Percentiles rank a stretch among this genome's conserved stretches.
These are phyloP conservation scores for Cenchrus americanus DNA, from an alignment of 176 grass and related monocot species.

Conservation along the genomic window DNA sequence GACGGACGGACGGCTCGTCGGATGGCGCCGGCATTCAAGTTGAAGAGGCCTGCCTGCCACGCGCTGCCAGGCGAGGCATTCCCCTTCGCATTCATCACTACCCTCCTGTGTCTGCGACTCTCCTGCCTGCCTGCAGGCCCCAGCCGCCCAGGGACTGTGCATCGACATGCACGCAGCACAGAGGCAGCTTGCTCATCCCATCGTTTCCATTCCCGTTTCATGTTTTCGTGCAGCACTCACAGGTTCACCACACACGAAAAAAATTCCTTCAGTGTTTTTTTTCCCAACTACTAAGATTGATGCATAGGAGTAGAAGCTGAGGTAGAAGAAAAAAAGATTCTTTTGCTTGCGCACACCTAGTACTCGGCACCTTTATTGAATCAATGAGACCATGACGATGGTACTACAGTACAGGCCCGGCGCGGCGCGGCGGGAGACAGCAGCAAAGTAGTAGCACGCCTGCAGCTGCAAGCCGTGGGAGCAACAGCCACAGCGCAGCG, in stretches of 20 bases:
- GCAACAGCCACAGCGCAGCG: background rate
- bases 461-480: background rate
- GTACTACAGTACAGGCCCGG: background rate
- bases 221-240: too few species aligned
- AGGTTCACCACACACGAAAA: too few species aligned
- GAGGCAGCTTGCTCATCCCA: too few species aligned
- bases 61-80: background rate
- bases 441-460: slow-evolving; percentile 28
- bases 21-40: slow-evolving; percentile 19
- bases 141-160: too few species aligned
- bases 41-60: background rate
- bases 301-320: too few species aligned
- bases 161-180: slow-evolving; percentile 17
- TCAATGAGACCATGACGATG: background rate
- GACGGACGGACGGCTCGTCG: too few species aligned
- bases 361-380: background rate
- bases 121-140: too few species aligned
- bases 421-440: background rate
- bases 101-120: background rate
- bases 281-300: too few species aligned
- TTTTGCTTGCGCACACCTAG: too few species aligned
- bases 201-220: too few species aligned
- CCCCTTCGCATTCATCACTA: background rate
- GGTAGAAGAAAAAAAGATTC: too few species aligned
- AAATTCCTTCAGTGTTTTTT: too few species aligned